phyloP scores from a whole-genome alignment of 768 basidiomycete species.

The Fomitopsis pulvina region DNA sequence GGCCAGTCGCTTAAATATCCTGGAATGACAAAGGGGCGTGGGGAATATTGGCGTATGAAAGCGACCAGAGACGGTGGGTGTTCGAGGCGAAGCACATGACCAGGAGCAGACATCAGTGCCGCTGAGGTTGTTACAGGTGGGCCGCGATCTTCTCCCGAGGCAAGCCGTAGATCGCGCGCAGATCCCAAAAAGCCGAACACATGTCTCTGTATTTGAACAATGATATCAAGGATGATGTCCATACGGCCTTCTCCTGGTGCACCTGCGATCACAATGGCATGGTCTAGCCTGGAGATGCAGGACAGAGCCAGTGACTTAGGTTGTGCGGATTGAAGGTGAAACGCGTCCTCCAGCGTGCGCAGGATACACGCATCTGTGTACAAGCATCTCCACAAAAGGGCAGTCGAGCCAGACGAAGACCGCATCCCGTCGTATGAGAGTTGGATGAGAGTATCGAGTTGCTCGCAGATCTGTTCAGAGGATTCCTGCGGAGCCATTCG shows the following conservation, averaged over 20 bases:
- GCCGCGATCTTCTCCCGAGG: background rate
- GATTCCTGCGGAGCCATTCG: too few species aligned
- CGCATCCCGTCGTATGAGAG: slow-evolving; percentile 48
- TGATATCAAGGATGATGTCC: slow-evolving; percentile 57
- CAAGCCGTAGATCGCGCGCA: background rate
- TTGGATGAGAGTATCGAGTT: slow-evolving; percentile 37
- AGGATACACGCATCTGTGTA: slow-evolving; percentile 76
- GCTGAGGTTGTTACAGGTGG: background rate
- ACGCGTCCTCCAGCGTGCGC: slow-evolving; percentile 35
- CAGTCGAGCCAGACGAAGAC: slow-evolving; percentile 24
- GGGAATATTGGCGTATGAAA: slow-evolving; percentile 35
- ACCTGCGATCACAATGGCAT: slow-evolving; percentile 79
- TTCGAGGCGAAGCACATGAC: slow-evolving; percentile 32
- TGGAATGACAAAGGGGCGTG: slow-evolving; percentile 68
- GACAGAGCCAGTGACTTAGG: slow-evolving; percentile 26
- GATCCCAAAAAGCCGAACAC: background rate
- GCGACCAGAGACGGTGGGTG: slow-evolving; percentile 50
- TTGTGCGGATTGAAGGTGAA: background rate
- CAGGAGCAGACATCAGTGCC: slow-evolving; percentile 4
- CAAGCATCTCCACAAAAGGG: slow-evolving; percentile 48
- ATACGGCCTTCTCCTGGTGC: slow-evolving; percentile 54
- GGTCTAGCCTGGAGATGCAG: slow-evolving; percentile 62
- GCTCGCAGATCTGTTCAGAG: background rate
- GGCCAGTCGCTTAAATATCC: slow-evolving; percentile 69
- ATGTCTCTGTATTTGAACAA: slow-evolving; percentile 51